phyloP scores from a whole-genome alignment of 495 filamentous ascomycete species.

The Lophium mytilinum region DNA sequence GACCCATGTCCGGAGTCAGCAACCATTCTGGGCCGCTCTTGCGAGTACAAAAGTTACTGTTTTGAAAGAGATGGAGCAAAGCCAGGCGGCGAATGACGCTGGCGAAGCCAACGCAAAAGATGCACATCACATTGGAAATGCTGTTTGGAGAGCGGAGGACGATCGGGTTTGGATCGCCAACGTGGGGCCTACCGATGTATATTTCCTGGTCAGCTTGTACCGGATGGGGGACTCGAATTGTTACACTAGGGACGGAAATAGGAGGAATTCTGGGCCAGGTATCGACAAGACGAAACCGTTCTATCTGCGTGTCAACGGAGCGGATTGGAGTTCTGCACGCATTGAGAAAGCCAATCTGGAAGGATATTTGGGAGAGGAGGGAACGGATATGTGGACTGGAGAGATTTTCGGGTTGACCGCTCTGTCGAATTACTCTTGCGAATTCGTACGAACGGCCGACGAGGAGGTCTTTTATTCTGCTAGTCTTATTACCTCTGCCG shows the following conservation, averaged over 20 bases:
- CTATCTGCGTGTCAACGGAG: constrained; percentile 81
- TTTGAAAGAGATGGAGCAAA: constrained; percentile 85
- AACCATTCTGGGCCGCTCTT: constrained; percentile 90
- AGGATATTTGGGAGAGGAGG: constrained; percentile 43
- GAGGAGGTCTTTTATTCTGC: constrained; percentile 66
- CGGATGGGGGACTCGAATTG: constrained; percentile 4
- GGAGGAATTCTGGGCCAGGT: constrained; percentile 18
- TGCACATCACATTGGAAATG: constrained; percentile 69
- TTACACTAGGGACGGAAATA: constrained; percentile 12
- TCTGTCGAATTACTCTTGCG: constrained; percentile 74
- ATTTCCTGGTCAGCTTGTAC: constrained; percentile 48
- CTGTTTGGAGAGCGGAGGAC: constrained; percentile 61
- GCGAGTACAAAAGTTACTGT: constrained; percentile 92
- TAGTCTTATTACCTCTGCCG: constrained; percentile 69
- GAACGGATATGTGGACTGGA: constrained; percentile 58
- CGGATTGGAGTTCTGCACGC: constrained; percentile 75
- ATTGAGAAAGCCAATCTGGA: constrained; percentile 45
- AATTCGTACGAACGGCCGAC: constrained; percentile 70
- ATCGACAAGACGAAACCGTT: constrained; percentile 67
- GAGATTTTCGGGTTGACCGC: constrained; percentile 86
- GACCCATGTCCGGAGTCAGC: constrained; percentile 76
- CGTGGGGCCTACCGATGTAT: constrained; percentile 72
- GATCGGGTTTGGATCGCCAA: constrained; percentile 82
- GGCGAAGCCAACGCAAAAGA: constrained; percentile 67
- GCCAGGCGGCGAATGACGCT: constrained; percentile 66